These are phyloP conservation scores for Auriscalpium orientale DNA, from an alignment of 768 basidiomycete genomes.

Conservation along the genomic window DNA sequence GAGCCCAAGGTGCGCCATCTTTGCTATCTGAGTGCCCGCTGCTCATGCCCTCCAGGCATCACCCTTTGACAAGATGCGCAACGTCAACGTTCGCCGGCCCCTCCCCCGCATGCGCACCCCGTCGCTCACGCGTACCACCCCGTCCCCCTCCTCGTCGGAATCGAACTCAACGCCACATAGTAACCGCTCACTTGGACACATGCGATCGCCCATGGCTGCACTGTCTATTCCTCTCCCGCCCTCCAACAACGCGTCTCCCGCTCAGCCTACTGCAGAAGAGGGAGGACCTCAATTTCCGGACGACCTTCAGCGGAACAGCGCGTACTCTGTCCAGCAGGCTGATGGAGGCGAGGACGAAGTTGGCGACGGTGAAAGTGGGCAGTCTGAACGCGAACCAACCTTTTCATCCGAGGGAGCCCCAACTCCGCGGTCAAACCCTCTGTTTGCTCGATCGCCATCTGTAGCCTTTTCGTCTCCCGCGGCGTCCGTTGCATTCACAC, in stretches of 20 bases:
- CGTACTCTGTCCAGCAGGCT: not conserved
- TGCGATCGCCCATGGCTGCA: constrained; percentile 5
- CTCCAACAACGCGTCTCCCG: constrained; percentile 4
- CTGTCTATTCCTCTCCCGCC: constrained; percentile 13
- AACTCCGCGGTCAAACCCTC: constrained; percentile 7
- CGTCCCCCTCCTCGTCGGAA: constrained; percentile 52
- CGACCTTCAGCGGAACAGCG: not conserved
- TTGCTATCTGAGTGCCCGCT: not conserved
- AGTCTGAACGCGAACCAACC: constrained; percentile 43
- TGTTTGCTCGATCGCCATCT: constrained; percentile 25
- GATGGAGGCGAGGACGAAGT: not conserved
- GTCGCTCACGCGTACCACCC: constrained; percentile 55
- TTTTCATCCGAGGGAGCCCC: constrained; percentile 58
- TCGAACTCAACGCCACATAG: constrained; percentile 51
- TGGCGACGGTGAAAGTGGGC: not conserved
- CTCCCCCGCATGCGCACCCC: constrained; percentile 51
- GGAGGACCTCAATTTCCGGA: no score
- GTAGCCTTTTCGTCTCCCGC: constrained; percentile 47
- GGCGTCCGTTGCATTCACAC: constrained; percentile 53
- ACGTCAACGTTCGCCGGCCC: constrained; percentile 51
- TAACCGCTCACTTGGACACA: constrained; percentile 3
- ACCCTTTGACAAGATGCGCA: constrained; percentile 54
- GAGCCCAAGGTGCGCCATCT: constrained; percentile 43
- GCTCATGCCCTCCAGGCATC: constrained; percentile 36
- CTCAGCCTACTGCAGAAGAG: not conserved